phyloP scores from a whole-genome alignment of 2,329 filamentous ascomycete genomes.

The Pseudocercospora fuligena region DNA sequence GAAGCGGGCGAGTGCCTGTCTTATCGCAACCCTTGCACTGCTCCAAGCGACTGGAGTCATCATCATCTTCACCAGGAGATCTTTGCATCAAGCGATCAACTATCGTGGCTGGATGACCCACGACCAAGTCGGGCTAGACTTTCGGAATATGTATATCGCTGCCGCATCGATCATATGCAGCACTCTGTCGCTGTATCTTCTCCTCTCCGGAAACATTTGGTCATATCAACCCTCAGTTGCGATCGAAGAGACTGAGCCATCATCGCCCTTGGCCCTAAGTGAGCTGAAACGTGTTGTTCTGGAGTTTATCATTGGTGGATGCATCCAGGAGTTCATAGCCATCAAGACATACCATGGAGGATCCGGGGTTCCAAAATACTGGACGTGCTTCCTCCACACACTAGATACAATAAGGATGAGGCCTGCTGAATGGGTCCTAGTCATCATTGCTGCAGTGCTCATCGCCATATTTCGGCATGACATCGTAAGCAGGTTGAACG shows the following conservation, averaged over 20 bases:
- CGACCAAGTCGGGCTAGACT: constrained; percentile 6
- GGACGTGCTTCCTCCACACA: neutral
- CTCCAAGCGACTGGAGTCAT: constrained; percentile 7
- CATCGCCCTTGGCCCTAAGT: neutral
- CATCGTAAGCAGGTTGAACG: constrained; percentile 6
- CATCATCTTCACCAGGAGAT: constrained; percentile 9
- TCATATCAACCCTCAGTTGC: neutral
- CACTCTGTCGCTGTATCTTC: constrained; percentile 1
- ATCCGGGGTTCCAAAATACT: neutral
- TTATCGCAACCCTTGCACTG: neutral
- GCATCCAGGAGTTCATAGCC: constrained; percentile 11
- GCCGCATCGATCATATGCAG: neutral
- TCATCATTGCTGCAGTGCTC: neutral
- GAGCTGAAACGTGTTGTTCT: constrained; percentile 8
- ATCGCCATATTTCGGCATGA: constrained; percentile 10
- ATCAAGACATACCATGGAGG: constrained; percentile 4
- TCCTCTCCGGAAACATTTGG: constrained; percentile 10
- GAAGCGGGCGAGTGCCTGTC: neutral
- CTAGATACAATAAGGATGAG: constrained; percentile 1
- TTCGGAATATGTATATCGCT: constrained; percentile 8
- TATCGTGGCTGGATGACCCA: constrained; percentile 1
- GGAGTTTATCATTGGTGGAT: constrained; percentile 6
- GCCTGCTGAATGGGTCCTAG: neutral
- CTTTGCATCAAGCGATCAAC: neutral
- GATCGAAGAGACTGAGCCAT: neutral